Conservation (phyloP, 2,329 filamentous ascomycete species). For the Truncatella angustata region DNA sequence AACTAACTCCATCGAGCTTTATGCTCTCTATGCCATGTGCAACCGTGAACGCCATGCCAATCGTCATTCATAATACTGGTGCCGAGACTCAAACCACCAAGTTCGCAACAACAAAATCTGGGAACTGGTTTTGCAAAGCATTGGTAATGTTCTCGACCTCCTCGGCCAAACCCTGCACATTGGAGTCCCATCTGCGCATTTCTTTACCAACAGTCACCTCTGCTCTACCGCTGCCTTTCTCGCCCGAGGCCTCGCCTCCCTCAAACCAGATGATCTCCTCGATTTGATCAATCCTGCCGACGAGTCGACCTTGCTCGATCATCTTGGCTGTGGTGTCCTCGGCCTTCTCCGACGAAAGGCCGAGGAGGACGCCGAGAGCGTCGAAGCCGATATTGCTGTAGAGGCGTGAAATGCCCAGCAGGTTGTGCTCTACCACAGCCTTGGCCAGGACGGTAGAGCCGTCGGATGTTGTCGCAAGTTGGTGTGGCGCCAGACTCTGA, state of each 20-base stretch:
- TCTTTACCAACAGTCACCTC: constrained; percentile 65
- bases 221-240: constrained; percentile 66
- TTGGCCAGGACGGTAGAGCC: constrained; percentile 90
- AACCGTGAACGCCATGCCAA: neutral
- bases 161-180: constrained; percentile 82
- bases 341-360: constrained; percentile 74
- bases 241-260: constrained; percentile 65
- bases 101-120: constrained; percentile 59
- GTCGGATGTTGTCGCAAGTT: constrained; percentile 85
- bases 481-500: constrained; percentile 76
- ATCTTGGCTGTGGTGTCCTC: constrained; percentile 91
- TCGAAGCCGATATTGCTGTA: constrained; percentile 78
- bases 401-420: constrained; percentile 78
- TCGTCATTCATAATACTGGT: neutral
- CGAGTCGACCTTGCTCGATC: constrained; percentile 90
- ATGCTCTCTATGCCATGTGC: neutral
- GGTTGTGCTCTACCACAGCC: constrained; percentile 93
- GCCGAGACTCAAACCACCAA: constrained; percentile 36
- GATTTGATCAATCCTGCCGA: constrained; percentile 92
- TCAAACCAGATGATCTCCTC: constrained; percentile 87
- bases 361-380: constrained; percentile 73
- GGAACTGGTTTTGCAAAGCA: constrained; percentile 76
- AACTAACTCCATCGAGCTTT: neutral
- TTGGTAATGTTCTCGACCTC: constrained; percentile 87
- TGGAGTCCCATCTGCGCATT: constrained; percentile 83